Evolutionary conservation across 2,329 filamentous ascomycete genomes (phyloP), one percentile per base, ranked within the genome.

Genomic region (Trichoderma sp.): DNA sequence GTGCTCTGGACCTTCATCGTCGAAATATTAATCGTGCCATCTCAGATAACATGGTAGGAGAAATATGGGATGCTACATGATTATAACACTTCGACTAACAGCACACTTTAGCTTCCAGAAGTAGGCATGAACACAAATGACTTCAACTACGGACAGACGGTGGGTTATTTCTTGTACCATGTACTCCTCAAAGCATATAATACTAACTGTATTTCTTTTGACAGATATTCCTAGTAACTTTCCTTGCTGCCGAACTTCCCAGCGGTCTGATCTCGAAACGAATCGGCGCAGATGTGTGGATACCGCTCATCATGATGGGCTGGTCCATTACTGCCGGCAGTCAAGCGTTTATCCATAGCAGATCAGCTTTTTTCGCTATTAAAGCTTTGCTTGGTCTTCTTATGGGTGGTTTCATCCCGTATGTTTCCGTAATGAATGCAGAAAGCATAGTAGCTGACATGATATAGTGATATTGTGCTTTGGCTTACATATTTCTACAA

Each of bases 361-460:
- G 68, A 73, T 34, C 72, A 1, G 72, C 70, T n/a, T 79, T 76
- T 70, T 79, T 76, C 35, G 72, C 73, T 1, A 77, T 75, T 2
- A 75, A 76, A 3, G 73, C 73, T 0, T 70, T 79, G 1, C 75
- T 87, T 0, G 84, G 83, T 5, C 75, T 87, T 2, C 78, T 86
- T 61, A 82, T 86, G 75, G 86, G 86, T 25, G 87, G 86, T 0
- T 90, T 90, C 70, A 89, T 90, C 59, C 86, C 87, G 15, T 79
- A 52, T 8, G 66, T 37, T 12, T 7, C 5, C n/a, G 6, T 15
- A 12, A 29, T n/a, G 15, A 12, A 29, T 17, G 4, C 25, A 34
- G 27, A 25, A 35, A 25, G 19, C 3, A 19, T 17, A 13, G n/a
- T 45, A 27, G 17, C 56, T 67, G 32, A 60, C 50, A 2, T 37